A percentile compares a stretch with the other conserved stretches of the same genome.
Evolutionary conservation across 495 filamentous ascomycete species (phyloP).

Genomic region (Friedmanniomyces endolithicus): DNA sequence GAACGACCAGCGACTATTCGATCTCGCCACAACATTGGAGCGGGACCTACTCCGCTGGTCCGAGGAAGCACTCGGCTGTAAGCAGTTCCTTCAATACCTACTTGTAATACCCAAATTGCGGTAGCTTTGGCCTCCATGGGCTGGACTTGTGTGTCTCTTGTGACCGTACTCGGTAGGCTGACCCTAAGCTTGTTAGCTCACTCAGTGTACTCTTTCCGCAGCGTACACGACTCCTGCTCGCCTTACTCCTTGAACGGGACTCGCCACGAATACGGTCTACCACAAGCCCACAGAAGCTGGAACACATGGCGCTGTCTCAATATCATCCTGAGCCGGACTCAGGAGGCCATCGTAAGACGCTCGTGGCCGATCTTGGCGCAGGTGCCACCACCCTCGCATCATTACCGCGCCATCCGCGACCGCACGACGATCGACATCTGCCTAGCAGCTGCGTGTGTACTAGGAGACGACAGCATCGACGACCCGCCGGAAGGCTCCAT

Average conservation of each 20-base stretch:
- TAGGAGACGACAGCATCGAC: slow-evolving; percentile 3
- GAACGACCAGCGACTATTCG: slow-evolving; percentile 1
- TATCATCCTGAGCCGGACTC: slow-evolving; percentile 6
- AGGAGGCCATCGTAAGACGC: slow-evolving; percentile 10
- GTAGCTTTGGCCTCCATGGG: too few relatives aligned
- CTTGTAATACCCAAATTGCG: not conserved
- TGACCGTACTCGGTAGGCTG: too few relatives aligned
- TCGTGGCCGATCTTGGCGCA: slow-evolving; percentile 11
- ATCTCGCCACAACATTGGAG: slow-evolving; percentile 1
- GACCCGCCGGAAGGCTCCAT: not conserved
- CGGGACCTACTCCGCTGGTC: slow-evolving; percentile 12
- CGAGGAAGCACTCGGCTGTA: not conserved
- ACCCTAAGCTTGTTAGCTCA: too few relatives aligned
- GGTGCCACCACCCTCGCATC: not conserved
- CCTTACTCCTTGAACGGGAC: slow-evolving; percentile 1
- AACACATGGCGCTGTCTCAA: slow-evolving; percentile 11
- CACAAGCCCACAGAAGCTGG: slow-evolving; percentile 3
- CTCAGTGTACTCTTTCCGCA: not conserved
- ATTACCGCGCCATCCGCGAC: slow-evolving; percentile 4
- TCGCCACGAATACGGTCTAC: slow-evolving; percentile 4
- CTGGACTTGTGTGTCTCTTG: too few relatives aligned
- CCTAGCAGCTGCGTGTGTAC: not conserved
- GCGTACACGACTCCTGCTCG: not conserved
- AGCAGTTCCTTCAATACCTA: slow-evolving; percentile 1
- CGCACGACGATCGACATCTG: slow-evolving; percentile 10